Base-by-base conservation (phyloP, 306 rosid species). In the Calophaca sinica region DNA sequence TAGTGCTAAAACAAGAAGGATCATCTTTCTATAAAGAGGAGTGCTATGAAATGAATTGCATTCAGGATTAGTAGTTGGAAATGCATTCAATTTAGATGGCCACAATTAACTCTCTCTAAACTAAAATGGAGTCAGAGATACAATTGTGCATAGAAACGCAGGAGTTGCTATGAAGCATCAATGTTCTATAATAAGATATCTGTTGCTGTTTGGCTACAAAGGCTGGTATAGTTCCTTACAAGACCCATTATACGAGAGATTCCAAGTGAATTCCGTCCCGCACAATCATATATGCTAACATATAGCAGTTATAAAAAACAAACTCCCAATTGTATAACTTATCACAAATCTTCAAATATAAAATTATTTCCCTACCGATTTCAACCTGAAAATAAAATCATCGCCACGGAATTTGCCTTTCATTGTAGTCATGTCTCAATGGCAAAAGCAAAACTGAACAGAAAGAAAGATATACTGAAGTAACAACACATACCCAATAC, bases 401-500 rank as follows among this genome's bases (percentile, higher is more conserved):
- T 26, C 9, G 9, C 11, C 32, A 5, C 39, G 35, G 44, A 11
- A 61, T 39, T 26, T 65, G 5, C 26, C 53, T 48, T 46, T 10
- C 46, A 46, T 9, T 35, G 32, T 41, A 20, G 20, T 55, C 58
- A 20, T 6, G 48, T 48, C 52, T 31, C 54, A 64, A n/a, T 50
- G 45, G 48, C 14, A 41, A 70, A 5, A 28, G 9, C 42, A 49
- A 39, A 46, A 49, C 4, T 49, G 65, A 73, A 59, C 53, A 6
- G 67, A 74, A 78, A 32, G 8, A 68, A 62, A 78, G 13, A 45
- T 13, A 61, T 8, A 79, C 64, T 36, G 53, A 44, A 63, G 68
- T 58, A 38, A 59, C 12, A 55, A 62, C 45, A 68, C 91, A 58
- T 92, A 94, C 99, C 96, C 97, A 42, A 89, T 86, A 74, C 82